A percentile compares a stretch with the other conserved stretches of the same genome.
phyloP scores from a whole-genome alignment of 176 grass and related monocot species.

The Aegilops speltoides region DNA sequence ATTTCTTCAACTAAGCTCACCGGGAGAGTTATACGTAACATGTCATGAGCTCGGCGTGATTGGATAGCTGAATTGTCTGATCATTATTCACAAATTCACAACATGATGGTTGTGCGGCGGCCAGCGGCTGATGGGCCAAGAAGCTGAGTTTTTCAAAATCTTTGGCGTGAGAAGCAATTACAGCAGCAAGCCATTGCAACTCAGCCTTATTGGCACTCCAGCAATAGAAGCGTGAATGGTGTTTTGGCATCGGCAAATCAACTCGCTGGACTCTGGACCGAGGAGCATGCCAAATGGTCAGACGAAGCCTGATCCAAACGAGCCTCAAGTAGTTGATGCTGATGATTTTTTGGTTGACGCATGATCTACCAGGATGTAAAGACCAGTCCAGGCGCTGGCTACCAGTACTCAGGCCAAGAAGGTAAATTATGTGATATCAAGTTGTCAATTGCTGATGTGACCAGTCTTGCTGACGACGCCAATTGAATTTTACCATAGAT shows the following conservation, averaged over 20 bases:
- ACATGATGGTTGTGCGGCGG: neutral
- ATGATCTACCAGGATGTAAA: conserved; percentile 21
- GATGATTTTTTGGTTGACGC: conserved; percentile 53
- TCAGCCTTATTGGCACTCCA: no score
- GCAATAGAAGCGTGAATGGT: neutral
- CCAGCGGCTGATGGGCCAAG: neutral
- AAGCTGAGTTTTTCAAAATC: neutral
- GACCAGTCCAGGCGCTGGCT: neutral
- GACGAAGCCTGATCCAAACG: neutral
- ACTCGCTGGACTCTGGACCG: neutral
- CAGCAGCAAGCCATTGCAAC: neutral
- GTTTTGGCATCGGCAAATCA: neutral
- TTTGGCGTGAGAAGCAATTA: conserved; percentile 2
- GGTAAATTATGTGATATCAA: neutral
- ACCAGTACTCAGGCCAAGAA: neutral
- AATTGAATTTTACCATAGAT: conserved; percentile 12
- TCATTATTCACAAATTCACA: neutral
- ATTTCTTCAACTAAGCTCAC: conserved; percentile 86
- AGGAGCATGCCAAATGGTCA: neutral
- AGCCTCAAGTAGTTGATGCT: conserved; percentile 24
- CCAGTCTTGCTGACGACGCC: conserved; percentile 4
- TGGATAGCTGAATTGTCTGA: neutral
- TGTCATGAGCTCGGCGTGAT: neutral
- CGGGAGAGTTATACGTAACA: neutral
- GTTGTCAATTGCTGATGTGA: neutral